phyloP scores from a whole-genome alignment of 805 yeast genomes.

The Kazachstania africana region DNA sequence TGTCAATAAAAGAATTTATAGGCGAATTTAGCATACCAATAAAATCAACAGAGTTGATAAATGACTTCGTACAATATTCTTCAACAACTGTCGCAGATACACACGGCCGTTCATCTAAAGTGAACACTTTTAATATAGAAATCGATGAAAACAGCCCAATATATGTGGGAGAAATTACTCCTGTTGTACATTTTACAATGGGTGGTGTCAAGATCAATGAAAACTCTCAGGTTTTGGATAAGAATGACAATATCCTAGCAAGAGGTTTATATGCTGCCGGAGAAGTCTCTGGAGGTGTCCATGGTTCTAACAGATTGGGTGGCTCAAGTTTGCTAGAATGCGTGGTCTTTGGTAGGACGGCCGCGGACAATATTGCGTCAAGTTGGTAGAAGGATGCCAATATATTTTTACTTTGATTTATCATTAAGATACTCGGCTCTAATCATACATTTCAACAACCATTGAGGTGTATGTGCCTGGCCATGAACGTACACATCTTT shows the following conservation, averaged over 20 bases:
- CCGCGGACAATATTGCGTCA: constrained; percentile 28
- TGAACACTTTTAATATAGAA: constrained; percentile 22
- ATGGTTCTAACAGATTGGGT: constrained; percentile 50
- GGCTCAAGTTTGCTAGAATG: constrained; percentile 49
- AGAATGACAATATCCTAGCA: constrained; percentile 24
- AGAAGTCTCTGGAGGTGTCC: constrained; percentile 59
- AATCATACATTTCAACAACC: too few relatives aligned
- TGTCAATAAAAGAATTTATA: constrained; percentile 24
- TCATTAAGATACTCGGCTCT: too few relatives aligned
- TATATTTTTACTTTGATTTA: too few relatives aligned
- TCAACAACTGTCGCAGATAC: constrained; percentile 19
- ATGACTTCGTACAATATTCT: constrained; percentile 16
- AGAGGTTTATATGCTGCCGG: constrained; percentile 51
- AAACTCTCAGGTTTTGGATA: constrained; percentile 31
- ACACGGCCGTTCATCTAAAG: constrained; percentile 27
- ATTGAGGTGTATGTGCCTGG: too few relatives aligned
- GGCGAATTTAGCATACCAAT: constrained; percentile 12
- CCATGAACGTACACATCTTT: too few relatives aligned
- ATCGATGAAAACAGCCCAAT: constrained; percentile 19
- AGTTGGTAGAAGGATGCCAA: background rate
- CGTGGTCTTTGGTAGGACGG: constrained; percentile 48
- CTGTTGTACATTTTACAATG: constrained; percentile 55
- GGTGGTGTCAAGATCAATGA: constrained; percentile 53
- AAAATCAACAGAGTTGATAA: constrained; percentile 11
- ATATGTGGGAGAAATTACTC: constrained; percentile 43